Conservation (phyloP, 208 protist species). For the Leishmania braziliensis region DNA sequence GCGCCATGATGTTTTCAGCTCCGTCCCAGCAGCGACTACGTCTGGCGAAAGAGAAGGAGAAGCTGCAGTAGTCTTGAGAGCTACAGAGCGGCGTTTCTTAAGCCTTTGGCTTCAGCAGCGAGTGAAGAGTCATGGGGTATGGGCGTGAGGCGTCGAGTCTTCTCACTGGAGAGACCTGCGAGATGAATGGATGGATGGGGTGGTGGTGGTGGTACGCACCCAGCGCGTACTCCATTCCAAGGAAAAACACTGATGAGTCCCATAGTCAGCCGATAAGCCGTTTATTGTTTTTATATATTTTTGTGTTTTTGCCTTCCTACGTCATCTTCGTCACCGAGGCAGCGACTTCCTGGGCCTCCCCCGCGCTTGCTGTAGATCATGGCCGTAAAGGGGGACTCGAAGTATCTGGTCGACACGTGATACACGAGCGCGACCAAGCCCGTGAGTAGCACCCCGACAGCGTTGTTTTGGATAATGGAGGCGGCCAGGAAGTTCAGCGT, state of each 20-base stretch:
- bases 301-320: no score
- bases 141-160: neutral
- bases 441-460: conserved; percentile 78
- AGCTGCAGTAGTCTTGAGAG: neutral
- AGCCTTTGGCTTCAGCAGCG: no score
- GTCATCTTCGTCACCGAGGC: neutral
- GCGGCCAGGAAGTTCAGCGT: conserved; percentile 88
- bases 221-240: neutral
- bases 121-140: neutral
- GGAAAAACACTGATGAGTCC: neutral
- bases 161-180: neutral
- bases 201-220: neutral
- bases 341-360: neutral
- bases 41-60: neutral
- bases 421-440: conserved; percentile 85
- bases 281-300: neutral
- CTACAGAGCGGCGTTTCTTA: no score
- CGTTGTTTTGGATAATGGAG: conserved; percentile 61
- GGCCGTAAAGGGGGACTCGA: conserved; percentile 89
- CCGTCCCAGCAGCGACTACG: neutral
- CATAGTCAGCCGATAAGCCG: neutral
- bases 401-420: conserved; percentile 83
- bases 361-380: conserved; percentile 78
- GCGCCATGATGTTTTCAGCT: neutral
- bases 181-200: neutral